Conservation (phyloP, 208 protist genomes). For the Wallacemonas sp. region DNA sequence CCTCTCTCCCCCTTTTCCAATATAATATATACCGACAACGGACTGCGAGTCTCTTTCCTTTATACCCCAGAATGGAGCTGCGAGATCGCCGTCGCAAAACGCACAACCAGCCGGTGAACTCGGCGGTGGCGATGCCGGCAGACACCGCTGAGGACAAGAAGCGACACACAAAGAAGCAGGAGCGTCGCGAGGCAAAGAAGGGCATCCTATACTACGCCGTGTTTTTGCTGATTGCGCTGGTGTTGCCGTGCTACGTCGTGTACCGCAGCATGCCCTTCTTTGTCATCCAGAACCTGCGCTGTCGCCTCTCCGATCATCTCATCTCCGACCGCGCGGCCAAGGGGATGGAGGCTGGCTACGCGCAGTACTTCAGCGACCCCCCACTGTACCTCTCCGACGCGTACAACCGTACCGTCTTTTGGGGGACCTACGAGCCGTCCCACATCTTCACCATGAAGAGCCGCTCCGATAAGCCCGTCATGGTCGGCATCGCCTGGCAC, state of each 20-base stretch:
- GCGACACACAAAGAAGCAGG: conserved; percentile 17
- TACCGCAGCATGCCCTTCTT: conserved; percentile 79
- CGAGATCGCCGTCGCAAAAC: conserved; percentile 3
- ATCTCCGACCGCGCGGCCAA: conserved; percentile 43
- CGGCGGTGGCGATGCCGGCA: conserved; percentile 31
- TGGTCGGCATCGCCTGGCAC: conserved; percentile 84
- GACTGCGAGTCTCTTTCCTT: too few species aligned
- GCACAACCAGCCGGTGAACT: conserved; percentile 1
- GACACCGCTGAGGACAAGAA: conserved; percentile 31
- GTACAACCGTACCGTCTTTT: conserved; percentile 78
- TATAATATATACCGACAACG: background rate
- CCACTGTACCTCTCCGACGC: conserved; percentile 62
- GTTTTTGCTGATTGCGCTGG: conserved; percentile 65
- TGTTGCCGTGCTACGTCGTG: conserved; percentile 56
- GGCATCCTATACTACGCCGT: conserved; percentile 46
- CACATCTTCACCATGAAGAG: conserved; percentile 82
- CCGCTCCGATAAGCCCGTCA: conserved; percentile 58
- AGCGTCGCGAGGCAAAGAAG: conserved; percentile 23
- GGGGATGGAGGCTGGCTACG: conserved; percentile 61
- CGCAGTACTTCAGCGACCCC: conserved; percentile 51
- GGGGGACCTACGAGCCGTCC: conserved; percentile 87
- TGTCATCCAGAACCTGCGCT: conserved; percentile 71
- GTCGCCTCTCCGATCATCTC: conserved; percentile 43
- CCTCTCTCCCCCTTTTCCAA: background rate
- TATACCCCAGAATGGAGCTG: background rate